phyloP scores from a whole-genome alignment of 129 eudicot genomes.

The Oenanthe sinensis region DNA sequence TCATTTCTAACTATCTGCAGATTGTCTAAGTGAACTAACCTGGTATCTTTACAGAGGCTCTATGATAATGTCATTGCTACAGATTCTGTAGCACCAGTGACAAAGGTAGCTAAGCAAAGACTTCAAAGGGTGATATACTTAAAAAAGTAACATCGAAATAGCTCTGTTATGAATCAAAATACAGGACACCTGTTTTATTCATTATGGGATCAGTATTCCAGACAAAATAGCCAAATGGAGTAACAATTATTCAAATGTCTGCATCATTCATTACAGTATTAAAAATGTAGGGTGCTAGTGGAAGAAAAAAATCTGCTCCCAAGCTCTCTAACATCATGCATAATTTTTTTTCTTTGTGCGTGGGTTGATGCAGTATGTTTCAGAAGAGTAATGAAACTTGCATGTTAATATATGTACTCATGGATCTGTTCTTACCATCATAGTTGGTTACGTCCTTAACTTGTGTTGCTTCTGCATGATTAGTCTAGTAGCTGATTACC shows the following conservation, averaged over 20 bases:
- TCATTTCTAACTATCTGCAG: neutral
- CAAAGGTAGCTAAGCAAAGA: neutral
- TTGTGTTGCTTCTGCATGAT: neutral
- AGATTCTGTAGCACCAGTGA: neutral
- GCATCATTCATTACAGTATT: neutral
- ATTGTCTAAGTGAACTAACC: neutral
- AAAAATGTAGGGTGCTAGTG: neutral
- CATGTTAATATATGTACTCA: too few species aligned
- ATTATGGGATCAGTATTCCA: neutral
- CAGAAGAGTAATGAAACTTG: neutral
- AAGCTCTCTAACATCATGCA: neutral
- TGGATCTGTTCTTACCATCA: neutral
- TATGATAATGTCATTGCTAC: too few species aligned
- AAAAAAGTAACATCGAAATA: neutral
- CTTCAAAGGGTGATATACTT: neutral
- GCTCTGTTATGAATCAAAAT: neutral
- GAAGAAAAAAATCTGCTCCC: neutral
- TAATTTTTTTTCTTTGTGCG: too few species aligned
- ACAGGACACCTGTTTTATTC: too few species aligned
- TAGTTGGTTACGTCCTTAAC: too few species aligned
- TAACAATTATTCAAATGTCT: neutral
- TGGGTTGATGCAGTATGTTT: neutral
- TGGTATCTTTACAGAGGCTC: too few species aligned
- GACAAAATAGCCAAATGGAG: neutral
- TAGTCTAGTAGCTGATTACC: neutral